These are phyloP conservation scores for Xylaria grammica DNA, from an alignment of 495 filamentous ascomycete species.

Conservation along the genomic window DNA sequence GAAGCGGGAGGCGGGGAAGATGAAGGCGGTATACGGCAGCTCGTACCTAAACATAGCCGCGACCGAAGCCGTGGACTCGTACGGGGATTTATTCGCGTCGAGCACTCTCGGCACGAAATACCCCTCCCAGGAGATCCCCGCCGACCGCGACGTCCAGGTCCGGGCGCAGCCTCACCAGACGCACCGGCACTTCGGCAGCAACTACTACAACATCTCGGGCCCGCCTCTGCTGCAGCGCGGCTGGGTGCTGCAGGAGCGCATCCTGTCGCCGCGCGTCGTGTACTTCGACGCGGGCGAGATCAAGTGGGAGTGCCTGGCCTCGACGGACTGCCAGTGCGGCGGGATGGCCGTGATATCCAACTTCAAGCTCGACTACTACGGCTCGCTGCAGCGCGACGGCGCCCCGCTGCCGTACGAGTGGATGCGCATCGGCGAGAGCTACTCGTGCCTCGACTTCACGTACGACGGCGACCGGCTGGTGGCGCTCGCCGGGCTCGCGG, in stretches of 20 bases:
- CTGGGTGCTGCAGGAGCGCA: constrained; percentile 40
- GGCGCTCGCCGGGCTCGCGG: constrained; percentile 25
- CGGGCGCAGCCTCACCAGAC: not conserved
- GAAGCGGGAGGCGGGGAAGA: constrained; percentile 20
- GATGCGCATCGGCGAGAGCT: constrained; percentile 22
- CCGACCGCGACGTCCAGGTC: not conserved
- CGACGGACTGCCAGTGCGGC: not conserved
- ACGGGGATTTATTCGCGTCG: not conserved
- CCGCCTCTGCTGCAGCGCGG: constrained; percentile 27
- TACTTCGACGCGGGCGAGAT: constrained; percentile 29
- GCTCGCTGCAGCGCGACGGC: not conserved
- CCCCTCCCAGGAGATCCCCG: not conserved
- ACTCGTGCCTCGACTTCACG: constrained; percentile 14
- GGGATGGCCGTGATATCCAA: not conserved
- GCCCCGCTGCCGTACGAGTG: not conserved
- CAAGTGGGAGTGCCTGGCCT: constrained; percentile 36
- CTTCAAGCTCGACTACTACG: not conserved
- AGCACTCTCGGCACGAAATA: not conserved
- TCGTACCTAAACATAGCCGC: constrained; percentile 29
- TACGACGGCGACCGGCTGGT: constrained; percentile 18
- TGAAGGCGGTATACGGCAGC: constrained; percentile 28
- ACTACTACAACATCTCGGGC: not conserved
- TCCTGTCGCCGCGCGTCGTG: constrained; percentile 32
- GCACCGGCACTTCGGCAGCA: not conserved
- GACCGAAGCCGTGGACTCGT: not conserved